Conservation (phyloP, 257 asterid species). For the Lithospermum erythrorhizon region DNA sequence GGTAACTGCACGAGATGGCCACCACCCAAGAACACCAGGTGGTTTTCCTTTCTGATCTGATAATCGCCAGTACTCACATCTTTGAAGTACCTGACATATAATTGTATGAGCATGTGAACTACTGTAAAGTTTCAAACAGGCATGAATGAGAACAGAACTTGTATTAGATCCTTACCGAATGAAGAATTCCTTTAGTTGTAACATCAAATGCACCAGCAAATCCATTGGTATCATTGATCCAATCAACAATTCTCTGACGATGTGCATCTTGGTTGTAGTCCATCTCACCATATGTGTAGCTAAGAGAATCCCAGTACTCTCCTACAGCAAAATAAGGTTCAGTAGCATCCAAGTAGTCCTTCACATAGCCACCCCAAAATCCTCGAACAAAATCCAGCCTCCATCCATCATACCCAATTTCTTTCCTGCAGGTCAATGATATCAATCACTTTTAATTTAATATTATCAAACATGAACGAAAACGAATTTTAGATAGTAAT, state of each 20-base stretch:
- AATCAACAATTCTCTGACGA: slow-evolving; percentile 48
- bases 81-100: slow-evolving; percentile 49
- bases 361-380: slow-evolving; percentile 43
- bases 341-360: slow-evolving; percentile 47
- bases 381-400: slow-evolving; percentile 53
- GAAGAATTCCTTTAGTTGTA: slow-evolving; percentile 39
- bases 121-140: not conserved
- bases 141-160: not conserved
- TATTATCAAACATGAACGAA: not conserved
- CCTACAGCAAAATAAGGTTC: slow-evolving; percentile 49
- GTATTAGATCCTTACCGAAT: slow-evolving; percentile 1
- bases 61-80: slow-evolving; percentile 90
- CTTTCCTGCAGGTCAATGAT: slow-evolving; percentile 14
- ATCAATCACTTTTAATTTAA: not conserved
- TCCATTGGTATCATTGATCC: slow-evolving; percentile 59
- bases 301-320: slow-evolving; percentile 54
- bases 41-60: slow-evolving; percentile 87
- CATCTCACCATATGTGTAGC: slow-evolving; percentile 46
- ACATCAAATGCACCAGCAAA: slow-evolving; percentile 54
- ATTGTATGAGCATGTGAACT: not conserved
- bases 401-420: slow-evolving; percentile 58
- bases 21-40: slow-evolving; percentile 97
- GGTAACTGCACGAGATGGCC: slow-evolving; percentile 99
- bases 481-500: not conserved
- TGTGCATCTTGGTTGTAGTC: slow-evolving; percentile 55